Conservation (phyloP, 805 yeast species). For the Tetrapisispora nanseiensis region DNA sequence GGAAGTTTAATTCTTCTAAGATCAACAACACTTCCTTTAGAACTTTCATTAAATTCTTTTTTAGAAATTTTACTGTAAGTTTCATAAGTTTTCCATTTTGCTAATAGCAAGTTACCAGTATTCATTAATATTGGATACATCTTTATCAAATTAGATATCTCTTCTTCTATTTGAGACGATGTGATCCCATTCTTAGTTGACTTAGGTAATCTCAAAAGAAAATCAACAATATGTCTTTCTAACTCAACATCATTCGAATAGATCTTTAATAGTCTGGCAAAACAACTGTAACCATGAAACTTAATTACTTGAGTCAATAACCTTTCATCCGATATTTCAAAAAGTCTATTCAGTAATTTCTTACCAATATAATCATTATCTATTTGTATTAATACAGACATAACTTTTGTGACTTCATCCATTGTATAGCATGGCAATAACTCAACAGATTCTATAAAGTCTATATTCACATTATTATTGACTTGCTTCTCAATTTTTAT, state of each 20-base stretch:
- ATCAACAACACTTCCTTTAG: conserved; percentile 17
- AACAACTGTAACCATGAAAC: conserved; percentile 79
- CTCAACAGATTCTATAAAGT: conserved; percentile 51
- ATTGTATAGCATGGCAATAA: conserved; percentile 38
- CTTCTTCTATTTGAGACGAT: conserved; percentile 60
- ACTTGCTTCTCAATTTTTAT: conserved; percentile 35
- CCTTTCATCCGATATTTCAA: conserved; percentile 36
- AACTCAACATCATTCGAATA: conserved; percentile 31
- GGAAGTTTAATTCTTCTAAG: conserved; percentile 27
- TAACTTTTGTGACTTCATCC: conserved; percentile 65
- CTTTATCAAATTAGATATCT: conserved; percentile 31
- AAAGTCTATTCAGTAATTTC: conserved; percentile 57
- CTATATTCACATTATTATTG: conserved; percentile 51
- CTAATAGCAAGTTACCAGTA: conserved; percentile 35
- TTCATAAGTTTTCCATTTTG: conserved; percentile 63
- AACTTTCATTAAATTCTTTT: conserved; percentile 18
- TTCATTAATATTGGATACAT: conserved; percentile 23
- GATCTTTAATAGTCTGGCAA: conserved; percentile 46
- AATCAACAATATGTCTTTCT: conserved; percentile 35
- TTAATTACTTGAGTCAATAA: conserved; percentile 54
- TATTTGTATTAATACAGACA: conserved; percentile 70
- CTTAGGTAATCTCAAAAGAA: conserved; percentile 56
- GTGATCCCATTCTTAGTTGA: conserved; percentile 71
- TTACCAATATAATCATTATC: conserved; percentile 56
- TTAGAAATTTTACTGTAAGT: conserved; percentile 85